Evolutionary conservation across 331 rosid species (phyloP).

Genomic region (Quercus phellos): DNA sequence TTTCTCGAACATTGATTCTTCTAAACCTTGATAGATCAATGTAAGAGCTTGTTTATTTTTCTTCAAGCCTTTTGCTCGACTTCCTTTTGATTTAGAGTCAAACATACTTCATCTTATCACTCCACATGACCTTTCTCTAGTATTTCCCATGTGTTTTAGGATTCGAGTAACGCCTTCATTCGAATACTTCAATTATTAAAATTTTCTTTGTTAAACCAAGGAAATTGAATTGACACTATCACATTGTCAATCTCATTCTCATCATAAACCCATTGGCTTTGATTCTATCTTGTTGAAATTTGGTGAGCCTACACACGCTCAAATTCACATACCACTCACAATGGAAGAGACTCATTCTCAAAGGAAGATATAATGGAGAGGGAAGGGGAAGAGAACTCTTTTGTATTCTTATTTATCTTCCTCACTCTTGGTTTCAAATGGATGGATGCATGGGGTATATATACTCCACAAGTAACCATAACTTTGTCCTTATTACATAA

Average conservation of each 20-base stretch:
- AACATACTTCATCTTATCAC: not conserved
- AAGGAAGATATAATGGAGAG: no score
- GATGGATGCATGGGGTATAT: no score
- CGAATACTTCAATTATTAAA: not conserved
- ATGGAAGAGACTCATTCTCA: not conserved
- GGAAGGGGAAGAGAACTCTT: no score
- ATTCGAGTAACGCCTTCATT: not conserved
- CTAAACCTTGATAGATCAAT: not conserved
- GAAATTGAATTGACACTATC: not conserved
- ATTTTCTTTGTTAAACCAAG: conserved; percentile 1
- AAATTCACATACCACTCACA: not conserved
- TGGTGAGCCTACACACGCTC: no score
- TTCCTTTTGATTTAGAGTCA: no score
- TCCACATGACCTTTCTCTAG: not conserved
- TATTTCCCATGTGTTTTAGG: not conserved
- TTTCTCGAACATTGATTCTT: not conserved
- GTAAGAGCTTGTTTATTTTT: not conserved
- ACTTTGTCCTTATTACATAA: no score
- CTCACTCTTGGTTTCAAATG: no score
- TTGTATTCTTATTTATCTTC: no score
- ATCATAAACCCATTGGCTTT: not conserved
- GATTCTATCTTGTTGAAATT: not conserved
- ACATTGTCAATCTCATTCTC: not conserved
- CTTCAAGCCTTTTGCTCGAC: not conserved
- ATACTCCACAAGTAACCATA: no score